Conservation (phyloP, 2,329 filamentous ascomycete species). For the Arachnomyces sp. region DNA sequence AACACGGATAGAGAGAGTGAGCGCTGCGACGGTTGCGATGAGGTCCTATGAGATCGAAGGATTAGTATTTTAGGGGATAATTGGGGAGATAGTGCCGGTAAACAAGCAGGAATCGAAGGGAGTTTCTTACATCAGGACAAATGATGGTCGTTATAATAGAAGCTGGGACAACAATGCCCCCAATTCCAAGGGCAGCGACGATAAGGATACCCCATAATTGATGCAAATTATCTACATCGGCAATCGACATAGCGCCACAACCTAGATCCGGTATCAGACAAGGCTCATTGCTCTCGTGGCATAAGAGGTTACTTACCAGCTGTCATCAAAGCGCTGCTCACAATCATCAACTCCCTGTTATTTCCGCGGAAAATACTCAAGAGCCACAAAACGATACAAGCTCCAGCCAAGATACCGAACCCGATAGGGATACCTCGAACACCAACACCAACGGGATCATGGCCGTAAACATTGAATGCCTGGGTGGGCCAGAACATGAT, state of each 20-base stretch:
- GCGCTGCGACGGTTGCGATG: slow-evolving; percentile 59
- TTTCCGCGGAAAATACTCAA: slow-evolving; percentile 51
- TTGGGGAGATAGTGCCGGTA: not conserved
- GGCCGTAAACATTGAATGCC: slow-evolving; percentile 57
- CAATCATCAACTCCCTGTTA: slow-evolving; percentile 53
- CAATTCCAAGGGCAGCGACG: slow-evolving; percentile 56
- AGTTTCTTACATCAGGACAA: slow-evolving; percentile 48
- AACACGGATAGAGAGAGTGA: slow-evolving; percentile 61
- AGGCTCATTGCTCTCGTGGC: not conserved
- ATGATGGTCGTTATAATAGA: slow-evolving; percentile 62
- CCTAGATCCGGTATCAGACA: slow-evolving; percentile 24
- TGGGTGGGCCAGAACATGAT: slow-evolving; percentile 56
- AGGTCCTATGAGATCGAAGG: slow-evolving; percentile 37
- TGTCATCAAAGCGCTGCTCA: slow-evolving; percentile 56
- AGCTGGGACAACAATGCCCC: slow-evolving; percentile 59
- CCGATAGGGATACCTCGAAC: slow-evolving; percentile 57
- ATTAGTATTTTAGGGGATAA: not conserved
- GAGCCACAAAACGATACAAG: slow-evolving; percentile 50
- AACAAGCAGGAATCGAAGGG: not conserved
- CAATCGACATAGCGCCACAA: slow-evolving; percentile 47
- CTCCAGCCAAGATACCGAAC: slow-evolving; percentile 55
- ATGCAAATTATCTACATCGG: slow-evolving; percentile 44
- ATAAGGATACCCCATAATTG: slow-evolving; percentile 51
- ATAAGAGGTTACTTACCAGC: slow-evolving; percentile 35
- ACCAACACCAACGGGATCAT: slow-evolving; percentile 57